Conservation (phyloP, 352 stramenopile species). For the Phytopythium sindhum region DNA sequence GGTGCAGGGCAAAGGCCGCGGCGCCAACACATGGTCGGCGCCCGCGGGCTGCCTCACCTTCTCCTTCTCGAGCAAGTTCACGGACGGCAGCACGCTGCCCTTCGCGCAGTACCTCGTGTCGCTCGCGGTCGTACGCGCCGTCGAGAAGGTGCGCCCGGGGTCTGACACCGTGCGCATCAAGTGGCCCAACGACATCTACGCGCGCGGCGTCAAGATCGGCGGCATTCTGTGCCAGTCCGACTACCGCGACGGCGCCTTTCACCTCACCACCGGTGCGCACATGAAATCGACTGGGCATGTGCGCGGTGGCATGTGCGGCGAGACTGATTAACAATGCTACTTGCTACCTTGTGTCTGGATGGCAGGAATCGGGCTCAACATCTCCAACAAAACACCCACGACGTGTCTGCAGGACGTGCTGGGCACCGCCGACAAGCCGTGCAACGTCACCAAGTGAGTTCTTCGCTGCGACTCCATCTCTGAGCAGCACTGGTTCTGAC, state of each 20-base stretch:
- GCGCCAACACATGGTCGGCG: constrained; percentile 84
- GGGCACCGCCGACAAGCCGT: constrained; percentile 45
- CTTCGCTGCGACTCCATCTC: not conserved
- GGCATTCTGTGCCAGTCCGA: constrained; percentile 89
- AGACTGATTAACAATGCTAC: too few species aligned
- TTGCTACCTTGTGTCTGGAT: constrained; percentile 1
- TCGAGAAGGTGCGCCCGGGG: constrained; percentile 55
- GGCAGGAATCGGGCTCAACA: constrained; percentile 86
- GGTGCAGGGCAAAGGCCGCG: constrained; percentile 75
- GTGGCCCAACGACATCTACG: constrained; percentile 93
- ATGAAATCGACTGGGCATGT: not conserved
- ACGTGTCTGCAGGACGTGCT: constrained; percentile 84
- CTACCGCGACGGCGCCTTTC: constrained; percentile 75
- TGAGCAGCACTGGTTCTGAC: not conserved
- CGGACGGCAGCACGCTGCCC: constrained; percentile 72
- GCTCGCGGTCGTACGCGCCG: constrained; percentile 78
- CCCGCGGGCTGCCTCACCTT: constrained; percentile 89
- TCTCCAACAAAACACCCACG: constrained; percentile 85
- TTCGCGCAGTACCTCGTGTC: constrained; percentile 91
- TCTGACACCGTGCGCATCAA: constrained; percentile 84
- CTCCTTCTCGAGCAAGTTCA: constrained; percentile 85
- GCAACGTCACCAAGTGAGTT: constrained; percentile 76
- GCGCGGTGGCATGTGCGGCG: too few species aligned
- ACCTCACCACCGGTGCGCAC: constrained; percentile 69
- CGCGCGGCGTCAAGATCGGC: constrained; percentile 85